Conservation (phyloP, 2,329 filamentous ascomycete genomes). For the Clonostachys sp. region DNA sequence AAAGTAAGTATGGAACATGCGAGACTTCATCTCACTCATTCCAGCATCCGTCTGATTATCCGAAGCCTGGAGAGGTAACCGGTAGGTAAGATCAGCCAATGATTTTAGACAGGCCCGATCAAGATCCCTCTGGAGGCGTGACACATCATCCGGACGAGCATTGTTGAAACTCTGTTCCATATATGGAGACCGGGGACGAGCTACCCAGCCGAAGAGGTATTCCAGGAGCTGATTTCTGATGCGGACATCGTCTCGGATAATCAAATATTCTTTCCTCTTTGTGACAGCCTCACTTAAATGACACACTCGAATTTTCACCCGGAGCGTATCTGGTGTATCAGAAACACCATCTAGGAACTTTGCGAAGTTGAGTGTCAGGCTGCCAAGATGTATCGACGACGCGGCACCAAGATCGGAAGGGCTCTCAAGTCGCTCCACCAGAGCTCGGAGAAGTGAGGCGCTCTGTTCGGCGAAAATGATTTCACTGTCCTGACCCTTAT, state of each 20-base stretch:
- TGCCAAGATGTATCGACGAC: slow-evolving; percentile 59
- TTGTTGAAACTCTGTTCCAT: slow-evolving; percentile 32
- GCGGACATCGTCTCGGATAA: slow-evolving; percentile 63
- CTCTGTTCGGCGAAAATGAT: slow-evolving; percentile 65
- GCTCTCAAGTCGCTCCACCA: slow-evolving; percentile 61
- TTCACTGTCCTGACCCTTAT: slow-evolving; percentile 52
- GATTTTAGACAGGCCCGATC: slow-evolving; percentile 62
- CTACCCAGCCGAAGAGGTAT: slow-evolving; percentile 65
- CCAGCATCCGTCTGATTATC: slow-evolving; percentile 63
- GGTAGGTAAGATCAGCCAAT: slow-evolving; percentile 62
- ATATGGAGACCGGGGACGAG: slow-evolving; percentile 49
- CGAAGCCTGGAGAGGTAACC: slow-evolving; percentile 60
- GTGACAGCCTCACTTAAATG: slow-evolving; percentile 62
- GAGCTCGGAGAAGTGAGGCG: slow-evolving; percentile 55
- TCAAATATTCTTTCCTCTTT: slow-evolving; percentile 63
- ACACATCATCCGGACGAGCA: slow-evolving; percentile 50
- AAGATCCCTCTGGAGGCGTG: slow-evolving; percentile 58
- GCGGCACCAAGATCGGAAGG: slow-evolving; percentile 58
- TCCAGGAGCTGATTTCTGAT: slow-evolving; percentile 66
- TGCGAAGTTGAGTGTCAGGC: slow-evolving; percentile 60
- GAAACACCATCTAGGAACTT: slow-evolving; percentile 58
- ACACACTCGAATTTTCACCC: slow-evolving; percentile 66
- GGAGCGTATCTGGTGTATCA: slow-evolving; percentile 50
- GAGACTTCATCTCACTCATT: slow-evolving; percentile 63
- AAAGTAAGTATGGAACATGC: slow-evolving; percentile 70